Evolutionary conservation across 768 basidiomycete genomes (phyloP).

Genomic region (Lentinula detonsa): DNA sequence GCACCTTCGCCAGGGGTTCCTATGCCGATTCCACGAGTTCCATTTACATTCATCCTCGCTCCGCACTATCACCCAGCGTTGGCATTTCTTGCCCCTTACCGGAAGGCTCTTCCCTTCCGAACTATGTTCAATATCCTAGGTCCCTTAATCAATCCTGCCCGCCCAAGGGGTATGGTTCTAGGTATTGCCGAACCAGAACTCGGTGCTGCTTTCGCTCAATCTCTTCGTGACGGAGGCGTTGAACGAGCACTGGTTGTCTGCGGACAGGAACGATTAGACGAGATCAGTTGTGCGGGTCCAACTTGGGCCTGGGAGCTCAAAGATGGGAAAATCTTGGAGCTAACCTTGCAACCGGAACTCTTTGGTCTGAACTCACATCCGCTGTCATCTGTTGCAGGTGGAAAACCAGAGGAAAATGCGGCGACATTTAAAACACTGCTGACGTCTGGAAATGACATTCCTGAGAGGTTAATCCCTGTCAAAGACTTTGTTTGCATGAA

Average conservation of each 20-base stretch:
- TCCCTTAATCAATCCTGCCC: conserved; percentile 87
- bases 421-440: conserved; percentile 63
- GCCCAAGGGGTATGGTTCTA: conserved; percentile 83
- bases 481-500: conserved; percentile 89
- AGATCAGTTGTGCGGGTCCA: conserved; percentile 91
- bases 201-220: conserved; percentile 74
- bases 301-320: conserved; percentile 82
- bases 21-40: conserved; percentile 56
- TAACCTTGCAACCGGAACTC: conserved; percentile 56
- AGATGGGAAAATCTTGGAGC: conserved; percentile 59
- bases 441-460: conserved; percentile 48
- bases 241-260: conserved; percentile 88
- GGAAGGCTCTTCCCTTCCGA: conserved; percentile 85
- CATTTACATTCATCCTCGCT: conserved; percentile 91
- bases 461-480: conserved; percentile 54
- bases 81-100: conserved; percentile 75
- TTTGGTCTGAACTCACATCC: conserved; percentile 78
- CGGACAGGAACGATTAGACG: conserved; percentile 86
- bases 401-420: conserved; percentile 76
- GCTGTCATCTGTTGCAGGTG: conserved; percentile 64
- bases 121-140: conserved; percentile 97
- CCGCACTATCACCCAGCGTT: conserved; percentile 90
- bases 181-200: conserved; percentile 87
- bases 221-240: conserved; percentile 71
- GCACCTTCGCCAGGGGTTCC: conserved; percentile 53